A percentile compares a stretch with the other conserved stretches of the same genome.
These are phyloP conservation scores for Candida ascalaphidarum DNA, from an alignment of 805 yeast species.

Conservation along the genomic window DNA sequence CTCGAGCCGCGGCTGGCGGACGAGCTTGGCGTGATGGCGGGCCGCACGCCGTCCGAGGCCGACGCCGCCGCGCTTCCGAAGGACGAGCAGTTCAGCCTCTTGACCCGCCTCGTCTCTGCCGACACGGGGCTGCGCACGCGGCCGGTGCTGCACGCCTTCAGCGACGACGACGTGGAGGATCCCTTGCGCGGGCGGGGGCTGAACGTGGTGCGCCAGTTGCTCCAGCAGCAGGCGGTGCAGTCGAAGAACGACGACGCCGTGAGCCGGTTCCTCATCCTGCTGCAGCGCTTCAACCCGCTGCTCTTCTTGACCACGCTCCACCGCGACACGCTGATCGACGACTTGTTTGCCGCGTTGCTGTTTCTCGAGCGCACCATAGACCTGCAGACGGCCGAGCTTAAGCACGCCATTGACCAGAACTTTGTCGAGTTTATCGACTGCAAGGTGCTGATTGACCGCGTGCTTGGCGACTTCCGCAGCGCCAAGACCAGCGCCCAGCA, in stretches of 20 bases:
- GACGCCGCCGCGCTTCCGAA: conserved; percentile 11
- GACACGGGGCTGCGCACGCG: conserved; percentile 3
- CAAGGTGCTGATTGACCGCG: conserved; percentile 31
- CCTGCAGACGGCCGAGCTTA: conserved; percentile 26
- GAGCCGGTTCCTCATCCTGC: conserved; percentile 23
- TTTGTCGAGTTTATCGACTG: conserved; percentile 26
- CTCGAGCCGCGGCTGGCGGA: conserved; percentile 12
- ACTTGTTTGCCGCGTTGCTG: conserved; percentile 18
- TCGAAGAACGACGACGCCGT: conserved; percentile 22
- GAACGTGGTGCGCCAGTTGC: conserved; percentile 17
- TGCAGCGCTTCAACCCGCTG: conserved; percentile 26
- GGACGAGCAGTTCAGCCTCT: conserved; percentile 22
- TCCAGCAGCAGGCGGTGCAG: conserved; percentile 13
- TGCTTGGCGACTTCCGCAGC: conserved; percentile 21
- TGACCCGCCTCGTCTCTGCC: conserved; percentile 16
- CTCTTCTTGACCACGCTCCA: conserved; percentile 29
- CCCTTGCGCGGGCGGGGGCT: conserved; percentile 24
- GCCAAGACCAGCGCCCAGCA: conserved; percentile 26
- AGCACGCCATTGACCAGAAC: conserved; percentile 27
- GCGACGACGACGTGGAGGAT: conserved; percentile 19
- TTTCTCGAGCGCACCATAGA: conserved; percentile 25
- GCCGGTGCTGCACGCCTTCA: conserved; percentile 2
- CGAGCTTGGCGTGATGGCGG: conserved; percentile 9
- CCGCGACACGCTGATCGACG: conserved; percentile 27
- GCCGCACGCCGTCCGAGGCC: conserved; percentile 8